Percentiles rank a stretch among this genome's conserved stretches.
Evolutionary conservation across 2,329 filamentous ascomycete genomes (phyloP).

Genomic region (Epichloe glyceriae): DNA sequence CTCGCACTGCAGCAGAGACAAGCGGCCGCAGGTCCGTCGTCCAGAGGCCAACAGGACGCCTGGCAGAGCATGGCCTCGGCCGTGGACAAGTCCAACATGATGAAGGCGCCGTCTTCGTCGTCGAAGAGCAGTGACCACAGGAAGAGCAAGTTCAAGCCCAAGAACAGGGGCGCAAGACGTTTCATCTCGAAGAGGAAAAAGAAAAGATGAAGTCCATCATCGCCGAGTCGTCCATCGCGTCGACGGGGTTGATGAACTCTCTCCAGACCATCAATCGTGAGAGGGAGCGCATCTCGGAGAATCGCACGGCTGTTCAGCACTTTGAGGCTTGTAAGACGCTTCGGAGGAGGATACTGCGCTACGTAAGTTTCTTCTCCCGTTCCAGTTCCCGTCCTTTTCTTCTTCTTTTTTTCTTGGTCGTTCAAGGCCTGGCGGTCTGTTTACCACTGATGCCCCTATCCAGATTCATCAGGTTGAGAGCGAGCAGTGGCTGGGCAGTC

Average conservation of each 20-base stretch:
- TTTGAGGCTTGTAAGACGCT: constrained; percentile 83
- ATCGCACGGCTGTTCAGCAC: constrained; percentile 56
- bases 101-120: neutral
- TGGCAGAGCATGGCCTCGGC: neutral
- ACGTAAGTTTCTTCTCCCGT: constrained; percentile 31
- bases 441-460: neutral
- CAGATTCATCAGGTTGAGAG: constrained; percentile 81
- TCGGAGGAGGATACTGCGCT: constrained; percentile 72
- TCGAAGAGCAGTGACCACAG: constrained; percentile 15
- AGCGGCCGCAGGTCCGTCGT: constrained; percentile 11
- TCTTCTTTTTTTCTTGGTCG: neutral
- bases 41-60: neutral
- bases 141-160: constrained; percentile 36
- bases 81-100: constrained; percentile 21
- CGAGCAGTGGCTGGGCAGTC: constrained; percentile 80
- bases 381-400: neutral
- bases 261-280: constrained; percentile 88
- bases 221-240: constrained; percentile 75
- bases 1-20: constrained; percentile 15
- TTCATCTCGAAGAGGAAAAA: constrained; percentile 80
- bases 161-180: constrained; percentile 46
- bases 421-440: neutral
- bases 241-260: constrained; percentile 80
- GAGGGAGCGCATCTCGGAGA: constrained; percentile 74
- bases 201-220: constrained; percentile 78